A percentile compares a stretch with the other conserved stretches of the same genome.
Conservation (phyloP, 192 early-diverging fungal species). For the Backusella parvicylindrica region DNA sequence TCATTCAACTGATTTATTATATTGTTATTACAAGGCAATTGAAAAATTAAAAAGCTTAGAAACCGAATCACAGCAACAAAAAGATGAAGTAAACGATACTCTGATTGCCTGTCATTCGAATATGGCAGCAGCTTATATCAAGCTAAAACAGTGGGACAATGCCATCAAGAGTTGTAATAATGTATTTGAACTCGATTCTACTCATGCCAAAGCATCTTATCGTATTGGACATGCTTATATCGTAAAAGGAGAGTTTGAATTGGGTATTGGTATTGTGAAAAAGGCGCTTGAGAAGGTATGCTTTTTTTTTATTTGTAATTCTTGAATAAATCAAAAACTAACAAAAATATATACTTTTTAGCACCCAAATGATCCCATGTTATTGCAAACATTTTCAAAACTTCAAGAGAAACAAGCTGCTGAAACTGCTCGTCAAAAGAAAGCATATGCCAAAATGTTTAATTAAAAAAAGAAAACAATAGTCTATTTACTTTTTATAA, state of each 20-base stretch:
- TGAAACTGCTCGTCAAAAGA: neutral
- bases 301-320: too few species aligned
- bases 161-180: constrained; percentile 28
- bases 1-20: neutral
- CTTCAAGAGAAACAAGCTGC: neutral
- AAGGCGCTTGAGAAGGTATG: neutral
- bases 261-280: constrained; percentile 23
- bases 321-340: too few species aligned
- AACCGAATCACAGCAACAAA: neutral
- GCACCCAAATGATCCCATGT: neutral
- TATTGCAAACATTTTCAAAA: neutral
- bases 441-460: neutral
- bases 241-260: constrained; percentile 37
- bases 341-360: neutral
- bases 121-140: constrained; percentile 20
- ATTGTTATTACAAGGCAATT: neutral
- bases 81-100: neutral
- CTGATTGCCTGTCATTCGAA: constrained; percentile 32
- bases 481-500: too few species aligned
- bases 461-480: neutral
- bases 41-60: neutral
- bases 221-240: constrained; percentile 42
- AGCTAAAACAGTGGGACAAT: constrained; percentile 10
- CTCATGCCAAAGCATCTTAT: constrained; percentile 40
- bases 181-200: constrained; percentile 24